phyloP scores from a whole-genome alignment of 2,329 filamentous ascomycete species.

The Verticillium nonalfalfae region DNA sequence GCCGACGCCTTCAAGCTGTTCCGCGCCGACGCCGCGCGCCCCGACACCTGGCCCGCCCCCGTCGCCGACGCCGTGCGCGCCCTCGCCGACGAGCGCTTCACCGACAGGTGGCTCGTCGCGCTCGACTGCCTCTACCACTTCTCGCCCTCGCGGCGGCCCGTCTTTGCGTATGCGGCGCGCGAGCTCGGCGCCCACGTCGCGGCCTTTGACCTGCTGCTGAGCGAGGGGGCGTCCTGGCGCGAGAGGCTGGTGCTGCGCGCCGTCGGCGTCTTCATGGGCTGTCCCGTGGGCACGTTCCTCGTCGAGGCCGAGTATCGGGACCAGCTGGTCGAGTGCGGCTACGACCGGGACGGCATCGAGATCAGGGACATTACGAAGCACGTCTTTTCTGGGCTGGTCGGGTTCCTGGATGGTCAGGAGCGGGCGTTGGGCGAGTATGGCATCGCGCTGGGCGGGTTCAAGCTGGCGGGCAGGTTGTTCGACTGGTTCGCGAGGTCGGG shows the following conservation, averaged over 20 bases:
- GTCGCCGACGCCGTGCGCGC: constrained; percentile 18
- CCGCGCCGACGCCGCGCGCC: constrained; percentile 41
- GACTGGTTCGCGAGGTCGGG: constrained; percentile 27
- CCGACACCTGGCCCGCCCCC: constrained; percentile 29
- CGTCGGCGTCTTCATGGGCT: constrained; percentile 38
- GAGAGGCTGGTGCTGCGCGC: constrained; percentile 28
- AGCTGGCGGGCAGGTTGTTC: constrained; percentile 28
- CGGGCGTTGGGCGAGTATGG: constrained; percentile 24
- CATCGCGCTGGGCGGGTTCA: constrained; percentile 27
- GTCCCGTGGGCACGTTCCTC: constrained; percentile 42
- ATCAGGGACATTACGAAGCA: constrained; percentile 44
- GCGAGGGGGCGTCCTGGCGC: constrained; percentile 17
- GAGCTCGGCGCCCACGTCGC: constrained; percentile 41
- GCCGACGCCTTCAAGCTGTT: constrained; percentile 30
- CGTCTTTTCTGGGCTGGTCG: constrained; percentile 43
- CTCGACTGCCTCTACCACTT: constrained; percentile 54
- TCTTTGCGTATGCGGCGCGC: constrained; percentile 33
- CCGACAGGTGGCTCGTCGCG: constrained; percentile 43
- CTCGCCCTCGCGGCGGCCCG: constrained; percentile 38
- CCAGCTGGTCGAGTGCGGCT: constrained; percentile 41
- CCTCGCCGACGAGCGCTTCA: constrained; percentile 15
- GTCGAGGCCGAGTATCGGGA: constrained; percentile 35
- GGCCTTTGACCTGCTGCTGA: constrained; percentile 47
- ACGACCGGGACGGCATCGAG: constrained; percentile 29
- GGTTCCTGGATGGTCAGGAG: constrained; percentile 32